Evolutionary conservation across 2,329 filamentous ascomycete species (phyloP).

Genomic region (Ophiobolus disseminans): DNA sequence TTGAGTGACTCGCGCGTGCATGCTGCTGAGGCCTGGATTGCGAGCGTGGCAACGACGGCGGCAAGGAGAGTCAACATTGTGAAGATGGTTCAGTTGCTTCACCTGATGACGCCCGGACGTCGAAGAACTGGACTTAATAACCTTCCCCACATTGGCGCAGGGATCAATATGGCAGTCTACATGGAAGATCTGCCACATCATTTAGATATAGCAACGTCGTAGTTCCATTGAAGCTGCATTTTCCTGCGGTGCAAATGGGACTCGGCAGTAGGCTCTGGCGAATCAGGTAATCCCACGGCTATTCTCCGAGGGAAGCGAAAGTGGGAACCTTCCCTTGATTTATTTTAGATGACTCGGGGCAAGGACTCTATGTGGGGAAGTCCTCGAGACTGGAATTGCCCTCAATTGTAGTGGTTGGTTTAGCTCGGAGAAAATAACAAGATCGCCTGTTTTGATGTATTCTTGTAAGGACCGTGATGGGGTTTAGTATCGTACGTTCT

Average conservation of each 20-base stretch:
- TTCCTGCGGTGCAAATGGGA: background rate
- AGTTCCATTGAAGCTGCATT: background rate
- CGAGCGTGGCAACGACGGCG: conserved; percentile 5
- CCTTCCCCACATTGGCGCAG: background rate
- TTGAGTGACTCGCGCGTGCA: conserved; percentile 31
- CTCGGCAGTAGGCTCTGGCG: conserved; percentile 11
- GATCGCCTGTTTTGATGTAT: no score
- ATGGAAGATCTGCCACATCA: background rate
- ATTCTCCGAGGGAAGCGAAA: conserved; percentile 2
- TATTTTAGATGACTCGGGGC: no score
- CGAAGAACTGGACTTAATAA: background rate
- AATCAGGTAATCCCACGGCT: conserved; percentile 1
- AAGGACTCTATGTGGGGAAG: no score
- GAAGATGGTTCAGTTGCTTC: background rate
- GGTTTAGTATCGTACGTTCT: no score
- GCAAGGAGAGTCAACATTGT: conserved; percentile 8
- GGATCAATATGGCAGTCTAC: background rate
- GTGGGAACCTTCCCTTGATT: background rate
- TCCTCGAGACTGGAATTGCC: no score
- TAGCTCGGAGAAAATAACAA: no score
- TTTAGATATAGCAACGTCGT: background rate
- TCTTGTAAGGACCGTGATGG: no score
- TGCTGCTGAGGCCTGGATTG: conserved; percentile 19
- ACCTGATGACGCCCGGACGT: background rate
- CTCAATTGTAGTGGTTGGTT: no score